A percentile compares a stretch with the other conserved stretches of the same genome.
Evolutionary conservation across 2,329 filamentous ascomycete species (phyloP).

Genomic region (Onygenales sp.): DNA sequence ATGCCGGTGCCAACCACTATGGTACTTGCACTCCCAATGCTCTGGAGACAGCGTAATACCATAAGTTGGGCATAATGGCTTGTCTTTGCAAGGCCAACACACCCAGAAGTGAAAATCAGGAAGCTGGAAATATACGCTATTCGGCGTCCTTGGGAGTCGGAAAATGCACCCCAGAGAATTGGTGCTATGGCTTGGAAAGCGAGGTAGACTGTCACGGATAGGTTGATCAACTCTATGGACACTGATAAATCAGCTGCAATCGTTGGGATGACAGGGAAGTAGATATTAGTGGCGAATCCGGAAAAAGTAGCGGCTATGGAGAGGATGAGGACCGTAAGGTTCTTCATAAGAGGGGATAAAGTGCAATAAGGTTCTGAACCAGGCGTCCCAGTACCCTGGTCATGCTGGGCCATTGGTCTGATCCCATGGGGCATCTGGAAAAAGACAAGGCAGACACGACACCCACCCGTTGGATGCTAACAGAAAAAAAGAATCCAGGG

Average conservation of each 20-base stretch:
- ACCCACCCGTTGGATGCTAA: background rate
- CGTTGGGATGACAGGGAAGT: conserved; percentile 35
- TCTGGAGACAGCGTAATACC: conserved; percentile 34
- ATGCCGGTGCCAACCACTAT: conserved; percentile 35
- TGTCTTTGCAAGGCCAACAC: conserved; percentile 31
- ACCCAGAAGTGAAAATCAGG: conserved; percentile 30
- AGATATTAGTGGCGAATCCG: conserved; percentile 37
- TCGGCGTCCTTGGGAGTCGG: conserved; percentile 34
- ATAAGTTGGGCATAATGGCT: conserved; percentile 31
- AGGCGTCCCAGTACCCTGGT: too few relatives aligned
- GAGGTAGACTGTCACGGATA: conserved; percentile 39
- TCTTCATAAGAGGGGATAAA: background rate
- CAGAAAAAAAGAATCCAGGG: background rate
- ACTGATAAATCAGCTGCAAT: conserved; percentile 33
- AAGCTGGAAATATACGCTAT: conserved; percentile 30
- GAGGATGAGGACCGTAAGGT: background rate
- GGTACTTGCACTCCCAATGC: conserved; percentile 33
- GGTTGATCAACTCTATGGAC: conserved; percentile 29
- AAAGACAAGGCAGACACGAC: background rate
- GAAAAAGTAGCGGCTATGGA: conserved; percentile 18
- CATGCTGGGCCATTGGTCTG: background rate
- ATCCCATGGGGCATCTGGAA: background rate
- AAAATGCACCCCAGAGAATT: conserved; percentile 31
- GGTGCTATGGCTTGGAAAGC: conserved; percentile 38
- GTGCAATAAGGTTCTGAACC: background rate